Base-by-base conservation (phyloP, 106 monocot genomes). In the Dioscorea alata region DNA sequence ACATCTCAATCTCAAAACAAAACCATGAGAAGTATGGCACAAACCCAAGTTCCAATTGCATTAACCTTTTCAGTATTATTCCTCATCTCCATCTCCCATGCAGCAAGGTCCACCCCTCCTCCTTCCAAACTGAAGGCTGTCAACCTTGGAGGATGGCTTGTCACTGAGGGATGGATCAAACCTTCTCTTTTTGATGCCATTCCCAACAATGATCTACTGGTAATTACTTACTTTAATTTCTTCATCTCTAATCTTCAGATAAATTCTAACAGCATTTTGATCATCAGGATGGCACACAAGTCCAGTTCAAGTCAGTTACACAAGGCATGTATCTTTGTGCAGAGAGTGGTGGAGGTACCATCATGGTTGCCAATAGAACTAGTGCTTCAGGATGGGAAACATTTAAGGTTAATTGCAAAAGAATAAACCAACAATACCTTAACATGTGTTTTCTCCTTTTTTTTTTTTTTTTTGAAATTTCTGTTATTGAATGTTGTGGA, bases 91-190 rank as follows among this genome's bases (percentile, higher is more conserved):
- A 8, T 49, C 16, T 66, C 65, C 9, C 21, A 17, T 20, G 65
- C 65, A 19, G 65, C 42, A 66, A 66, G 64, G 34, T 16, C 34
- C 15, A 33, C 34, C 7, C 31, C 64, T 33, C 33, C 75, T 64
- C 22, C 73, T 20, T 19, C 66, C 15, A 6, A 71, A 1, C 49
- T 90, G 23, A 80, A 71, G 61, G 80, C 90, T 6, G 90, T 86
- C 20, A 93, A 86, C 48, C 86, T 93, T 4, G 92, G 92, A 7
- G 89, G 92, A 1, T 93, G 92, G 93, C 90, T 94, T 0, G 93
- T 94, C 15, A 82, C 82, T 0, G 93, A 94, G 66, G 93, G 90
- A 1, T 94, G 93, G 93, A 93, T 94, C 50, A 59, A 68, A 35
- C 93, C 93, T 4, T 75, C 76, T n/a, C 84, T 90, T 69, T 94